These are phyloP conservation scores for Allomyces arbusculus DNA, from an alignment of 192 early-diverging fungal species.

Conservation along the genomic window DNA sequence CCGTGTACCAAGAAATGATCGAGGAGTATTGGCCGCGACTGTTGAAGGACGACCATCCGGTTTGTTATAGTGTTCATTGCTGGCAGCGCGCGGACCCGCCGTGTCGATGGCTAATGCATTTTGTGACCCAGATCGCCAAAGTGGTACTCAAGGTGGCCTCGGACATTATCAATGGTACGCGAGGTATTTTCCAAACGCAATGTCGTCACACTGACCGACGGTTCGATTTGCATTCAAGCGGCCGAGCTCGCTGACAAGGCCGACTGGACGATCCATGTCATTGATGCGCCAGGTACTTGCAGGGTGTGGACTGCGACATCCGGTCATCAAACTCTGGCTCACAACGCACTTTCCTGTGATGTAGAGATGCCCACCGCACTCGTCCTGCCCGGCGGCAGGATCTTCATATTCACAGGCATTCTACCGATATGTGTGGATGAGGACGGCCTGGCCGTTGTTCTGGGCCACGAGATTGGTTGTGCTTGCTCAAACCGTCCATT, in stretches of 20 bases:
- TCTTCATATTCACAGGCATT: constrained; percentile 94
- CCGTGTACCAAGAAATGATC: constrained; percentile 54
- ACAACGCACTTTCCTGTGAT: no score
- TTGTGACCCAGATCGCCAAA: no score
- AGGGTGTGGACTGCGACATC: no score
- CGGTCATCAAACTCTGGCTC: no score
- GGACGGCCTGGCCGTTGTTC: constrained; percentile 75
- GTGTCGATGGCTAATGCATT: constrained; percentile 5
- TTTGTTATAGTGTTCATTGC: constrained; percentile 22
- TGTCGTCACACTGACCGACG: constrained; percentile 22
- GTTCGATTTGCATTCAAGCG: constrained; percentile 47
- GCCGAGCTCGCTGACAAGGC: constrained; percentile 45
- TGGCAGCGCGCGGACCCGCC: constrained; percentile 5
- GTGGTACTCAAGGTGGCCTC: constrained; percentile 30
- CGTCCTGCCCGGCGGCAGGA: constrained; percentile 81
- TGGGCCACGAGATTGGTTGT: constrained; percentile 65
- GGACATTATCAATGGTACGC: constrained; percentile 18
- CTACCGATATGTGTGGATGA: constrained; percentile 58
- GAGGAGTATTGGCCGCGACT: constrained; percentile 35
- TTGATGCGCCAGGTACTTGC: constrained; percentile 26
- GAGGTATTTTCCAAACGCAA: constrained; percentile 4
- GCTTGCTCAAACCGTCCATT: no score
- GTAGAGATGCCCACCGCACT: constrained; percentile 65
- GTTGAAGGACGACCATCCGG: constrained; percentile 37
- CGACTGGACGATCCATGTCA: constrained; percentile 79